These are phyloP conservation scores for Takashimella koratensis DNA, from an alignment of 1,284 basidiomycete species.

Conservation along the genomic window DNA sequence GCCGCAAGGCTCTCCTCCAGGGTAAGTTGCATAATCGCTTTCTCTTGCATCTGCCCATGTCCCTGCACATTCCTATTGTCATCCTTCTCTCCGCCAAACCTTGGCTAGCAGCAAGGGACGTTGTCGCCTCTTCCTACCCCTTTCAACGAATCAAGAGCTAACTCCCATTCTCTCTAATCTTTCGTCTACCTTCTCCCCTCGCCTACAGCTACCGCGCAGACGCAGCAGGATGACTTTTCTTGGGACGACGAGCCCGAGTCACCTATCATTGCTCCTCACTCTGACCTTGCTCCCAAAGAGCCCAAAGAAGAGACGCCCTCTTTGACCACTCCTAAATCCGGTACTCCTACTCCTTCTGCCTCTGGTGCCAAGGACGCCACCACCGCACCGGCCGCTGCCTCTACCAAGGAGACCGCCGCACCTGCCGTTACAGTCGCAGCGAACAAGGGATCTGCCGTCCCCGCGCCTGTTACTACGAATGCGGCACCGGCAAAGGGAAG, in stretches of 20 bases:
- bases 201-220: constrained; percentile 23
- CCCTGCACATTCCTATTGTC: too few species aligned
- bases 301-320: constrained; percentile 6
- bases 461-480: constrained; percentile 1
- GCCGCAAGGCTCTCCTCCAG: constrained; percentile 73
- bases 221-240: constrained; percentile 44
- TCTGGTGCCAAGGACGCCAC: neutral
- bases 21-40: constrained; percentile 53
- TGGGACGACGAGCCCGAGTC: constrained; percentile 49
- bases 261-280: neutral
- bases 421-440: constrained; percentile 15
- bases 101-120: too few species aligned
- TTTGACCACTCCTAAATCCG: neutral
- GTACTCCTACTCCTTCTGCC: constrained; percentile 4
- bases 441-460: neutral
- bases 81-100: too few species aligned
- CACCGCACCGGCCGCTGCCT: constrained; percentile 2
- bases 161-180: too few species aligned
- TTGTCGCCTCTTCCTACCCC: too few species aligned
- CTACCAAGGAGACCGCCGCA: constrained; percentile 1
- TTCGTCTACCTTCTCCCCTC: too few species aligned
- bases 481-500: constrained; percentile 8
- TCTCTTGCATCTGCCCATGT: too few species aligned
- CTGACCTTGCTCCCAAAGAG: neutral
- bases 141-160: too few species aligned